Evolutionary conservation across 805 yeast species (phyloP), one percentile per base, ranked within the genome.

Genomic region (Cyberlindnera xishuangbannaensis): DNA sequence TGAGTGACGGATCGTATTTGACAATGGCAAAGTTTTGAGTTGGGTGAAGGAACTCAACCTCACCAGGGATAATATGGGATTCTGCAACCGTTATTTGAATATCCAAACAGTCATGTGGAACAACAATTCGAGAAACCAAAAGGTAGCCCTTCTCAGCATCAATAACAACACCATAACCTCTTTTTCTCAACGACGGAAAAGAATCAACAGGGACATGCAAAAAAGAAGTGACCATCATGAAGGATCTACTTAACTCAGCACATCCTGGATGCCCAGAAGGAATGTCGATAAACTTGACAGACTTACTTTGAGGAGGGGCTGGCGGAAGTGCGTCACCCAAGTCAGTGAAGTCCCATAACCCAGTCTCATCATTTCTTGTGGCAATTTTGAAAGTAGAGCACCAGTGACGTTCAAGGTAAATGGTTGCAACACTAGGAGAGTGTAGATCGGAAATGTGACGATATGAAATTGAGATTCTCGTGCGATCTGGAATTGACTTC

Each of bases 371-470:
- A 43, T 76, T 56, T 71, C 81, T 59, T 61, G 81, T 46, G 3
- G 92, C 92, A 30, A 80, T 47, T 45, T 80, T 70, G 56, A 86
- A 81, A 28, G 78, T 68, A 7, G 78, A 69, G 36, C 71, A 66
- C 95, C 95, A 87, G 59, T 85, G 95, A 44, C 95, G 76, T 50
- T 86, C 95, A 31, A 87, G 70, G 47, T 71, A 75, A 9, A 83
- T 67, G 2, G 81, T 72, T n/a, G 76, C 67, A 22, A 81, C 71
- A 29, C 71, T 64, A 23, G 82, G 82, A 3, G 86, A 72, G 56
- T 87, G 95, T 41, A 82, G 66, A 51, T 86, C 95, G 3, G 85
- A 70, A 29, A 86, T 69, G 56, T 85, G 92, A 42, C 88, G 78
- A 58, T 73, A 83, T 37, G 76, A 64, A 15, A 83, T 70, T 2